phyloP scores from a whole-genome alignment of 164 flowering plant genomes.

The Vitis riparia region DNA sequence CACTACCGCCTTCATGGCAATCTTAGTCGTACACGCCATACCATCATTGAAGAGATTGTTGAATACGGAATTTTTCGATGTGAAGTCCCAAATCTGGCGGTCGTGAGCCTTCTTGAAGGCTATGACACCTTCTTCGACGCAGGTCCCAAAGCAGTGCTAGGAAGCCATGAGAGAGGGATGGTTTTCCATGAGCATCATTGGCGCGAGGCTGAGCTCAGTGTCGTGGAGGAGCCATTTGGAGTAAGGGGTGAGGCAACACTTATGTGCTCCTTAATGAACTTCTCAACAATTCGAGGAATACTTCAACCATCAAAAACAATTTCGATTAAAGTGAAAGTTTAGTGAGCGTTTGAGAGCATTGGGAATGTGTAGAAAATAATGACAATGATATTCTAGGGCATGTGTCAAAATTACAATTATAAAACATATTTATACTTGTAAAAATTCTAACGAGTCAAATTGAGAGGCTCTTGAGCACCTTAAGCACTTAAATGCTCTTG shows the following conservation, averaged over 20 bases:
- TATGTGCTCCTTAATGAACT: no score
- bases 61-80: conserved; percentile 24
- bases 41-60: conserved; percentile 32
- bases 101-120: conserved; percentile 40
- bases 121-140: conserved; percentile 34
- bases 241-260: conserved; percentile 14
- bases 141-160: conserved; percentile 31
- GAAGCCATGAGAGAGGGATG: conserved; percentile 20
- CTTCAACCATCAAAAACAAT: no score
- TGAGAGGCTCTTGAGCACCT: no score
- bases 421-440: no score
- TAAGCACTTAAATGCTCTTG: no score
- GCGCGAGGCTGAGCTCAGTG: conserved; percentile 21
- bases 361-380: no score
- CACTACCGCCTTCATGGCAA: conserved; percentile 21
- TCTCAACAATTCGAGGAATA: no score
- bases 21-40: conserved; percentile 34
- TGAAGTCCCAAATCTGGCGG: conserved; percentile 17
- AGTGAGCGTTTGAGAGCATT: no score
- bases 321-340: no score
- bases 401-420: no score
- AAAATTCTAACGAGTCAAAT: no score
- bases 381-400: no score
- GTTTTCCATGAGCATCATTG: conserved; percentile 17
- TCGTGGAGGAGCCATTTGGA: conserved; percentile 34